Evolutionary conservation across 805 yeast species (phyloP), one percentile per base, ranked within the genome.

Genomic region (Candida hungchunana): DNA sequence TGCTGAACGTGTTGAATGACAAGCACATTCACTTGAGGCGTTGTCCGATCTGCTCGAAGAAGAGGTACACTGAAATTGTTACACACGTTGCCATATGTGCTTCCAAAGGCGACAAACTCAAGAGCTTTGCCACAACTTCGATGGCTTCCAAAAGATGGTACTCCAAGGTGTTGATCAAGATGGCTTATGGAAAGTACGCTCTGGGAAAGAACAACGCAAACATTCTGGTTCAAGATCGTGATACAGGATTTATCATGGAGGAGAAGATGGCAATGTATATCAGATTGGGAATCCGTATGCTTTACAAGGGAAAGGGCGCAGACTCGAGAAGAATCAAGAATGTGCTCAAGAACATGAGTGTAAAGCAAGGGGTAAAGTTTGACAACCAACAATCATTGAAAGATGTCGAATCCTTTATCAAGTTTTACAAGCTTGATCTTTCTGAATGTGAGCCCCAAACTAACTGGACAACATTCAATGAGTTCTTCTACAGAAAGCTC

Each of bases 211-310:
- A 90, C 54, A 87, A 94, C 31, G 98, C 97, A 8, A 90, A 90
- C 53, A 90, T 93, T 20, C 65, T 93, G 32, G 97, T 90, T 3
- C 97, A 93, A 58, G 97, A 93, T 56, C 69, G 98, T 42, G 67
- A 73, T 13, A 81, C 96, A 0, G 98, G 98, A 0, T 72, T 85
- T 30, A 77, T 90, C n/a, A 60, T 83, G 53, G 97, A 90, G 56
- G 98, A 90, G 51, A 87, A 87, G 51, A 90, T 93, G 84, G 80
- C 89, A 39, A 76, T 84, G 2, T 85, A 85, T 50, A 93, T 93
- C 9, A 68, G 96, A 32, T 55, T 93, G 24, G 98, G 97, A 0
- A 90, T 90, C 35, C 60, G 96, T 29, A 60, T 90, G 29, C 63
- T 90, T 3, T 90, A 90, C 59, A 77, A 80, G 49, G 90, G 95